Evolutionary conservation across 1,284 basidiomycete genomes (phyloP), one percentile per base, ranked within the genome.

Genomic region (Afroboletus lepidellus): DNA sequence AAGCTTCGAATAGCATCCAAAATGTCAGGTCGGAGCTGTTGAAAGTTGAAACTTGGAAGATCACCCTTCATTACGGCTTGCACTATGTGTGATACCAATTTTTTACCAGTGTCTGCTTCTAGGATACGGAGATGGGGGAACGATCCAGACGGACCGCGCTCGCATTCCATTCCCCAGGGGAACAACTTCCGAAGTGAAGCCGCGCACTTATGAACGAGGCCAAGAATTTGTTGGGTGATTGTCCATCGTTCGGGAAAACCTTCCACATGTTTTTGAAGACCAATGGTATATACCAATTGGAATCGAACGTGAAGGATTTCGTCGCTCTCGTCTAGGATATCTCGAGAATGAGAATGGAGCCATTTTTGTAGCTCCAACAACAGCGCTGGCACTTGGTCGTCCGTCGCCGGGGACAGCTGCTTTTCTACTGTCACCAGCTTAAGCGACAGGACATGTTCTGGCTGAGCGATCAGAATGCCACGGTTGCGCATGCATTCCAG

Each of bases 381-480:
- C 36, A 51, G 50, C 27, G 30, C 48, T 24, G 53, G 55, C 18
- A 53, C 3, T 9, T 21, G 6, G 12, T 34, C 32, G 18, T 34
- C 33, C 7, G 1, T 20, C 8, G 16, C 33, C 18, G 5, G 12
- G 20, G 36, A 12, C 9, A 71, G 23, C 41, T 67, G 60, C 20
- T 56, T 57, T 38, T 80, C 71, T 16, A 78, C 59, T 0, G 66
- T 67, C 69, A 76, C 75, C 16, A 82, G 66, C 50, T 72, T 70
- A 46, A 78, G 76, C 0, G 79, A 81, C 1, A 82, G 64, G 1
- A 80, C 67, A 30, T 83, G 80, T 41, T 82, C 80, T 0, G 80
- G 80, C 38, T 81, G 80, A 4, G 67, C 60, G 1, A 82, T 61
- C 1, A 81, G 60, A 24, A 82, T 60, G 0, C 80, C 79, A 3